Conservation (phyloP, 2,329 filamentous ascomycete genomes). For the Neofusicoccum cordaticola region DNA sequence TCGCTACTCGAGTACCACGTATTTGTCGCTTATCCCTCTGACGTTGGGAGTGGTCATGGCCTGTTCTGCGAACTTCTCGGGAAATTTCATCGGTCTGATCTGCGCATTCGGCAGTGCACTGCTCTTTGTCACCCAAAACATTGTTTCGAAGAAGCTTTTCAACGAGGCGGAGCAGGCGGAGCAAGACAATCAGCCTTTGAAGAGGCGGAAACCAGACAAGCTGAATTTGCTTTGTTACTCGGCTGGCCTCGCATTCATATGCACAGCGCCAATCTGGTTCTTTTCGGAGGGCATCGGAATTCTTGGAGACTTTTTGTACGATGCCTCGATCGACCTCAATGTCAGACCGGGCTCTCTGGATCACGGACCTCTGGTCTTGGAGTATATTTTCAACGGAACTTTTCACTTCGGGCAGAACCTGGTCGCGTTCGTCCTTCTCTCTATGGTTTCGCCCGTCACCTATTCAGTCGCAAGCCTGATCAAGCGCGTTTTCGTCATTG, state of each 20-base stretch:
- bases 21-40: conserved; percentile 71
- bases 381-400: conserved; percentile 94
- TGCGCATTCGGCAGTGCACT: conserved; percentile 87
- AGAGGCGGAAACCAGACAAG: conserved; percentile 84
- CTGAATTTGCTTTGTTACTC: conserved; percentile 96
- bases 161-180: conserved; percentile 88
- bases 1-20: conserved; percentile 81
- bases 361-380: conserved; percentile 62
- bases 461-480: conserved; percentile 95
- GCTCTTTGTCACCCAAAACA: conserved; percentile 97
- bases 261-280: conserved; percentile 90
- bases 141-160: conserved; percentile 96
- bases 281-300: conserved; percentile 82
- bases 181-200: conserved; percentile 61
- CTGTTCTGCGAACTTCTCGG: conserved; percentile 86
- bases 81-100: conserved; percentile 84
- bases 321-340: conserved; percentile 74
- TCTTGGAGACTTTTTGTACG: conserved; percentile 72
- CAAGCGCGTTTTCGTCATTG: conserved; percentile 95
- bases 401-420: conserved; percentile 98
- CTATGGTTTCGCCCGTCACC: conserved; percentile 91
- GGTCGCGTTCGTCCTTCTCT: conserved; percentile 86
- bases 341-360: conserved; percentile 72
- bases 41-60: conserved; percentile 94
- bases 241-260: conserved; percentile 84